phyloP scores from a whole-genome alignment of 2,329 filamentous ascomycete species.

The Ophiosphaerella herpotricha region DNA sequence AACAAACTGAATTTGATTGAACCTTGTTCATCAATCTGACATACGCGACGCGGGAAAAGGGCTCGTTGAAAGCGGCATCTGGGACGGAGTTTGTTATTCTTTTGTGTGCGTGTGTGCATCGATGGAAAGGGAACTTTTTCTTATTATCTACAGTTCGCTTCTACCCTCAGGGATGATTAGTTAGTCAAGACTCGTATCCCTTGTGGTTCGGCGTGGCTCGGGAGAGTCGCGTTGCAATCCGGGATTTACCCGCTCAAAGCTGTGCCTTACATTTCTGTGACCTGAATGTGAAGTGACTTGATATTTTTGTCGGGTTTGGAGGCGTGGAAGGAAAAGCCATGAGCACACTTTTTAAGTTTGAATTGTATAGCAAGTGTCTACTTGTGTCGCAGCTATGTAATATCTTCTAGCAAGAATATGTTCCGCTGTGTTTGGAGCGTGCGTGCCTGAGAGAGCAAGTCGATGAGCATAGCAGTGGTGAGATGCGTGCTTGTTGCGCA shows the following conservation, averaged over 20 bases:
- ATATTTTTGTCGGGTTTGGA: neutral
- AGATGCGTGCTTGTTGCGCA: no score
- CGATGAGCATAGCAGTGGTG: no score
- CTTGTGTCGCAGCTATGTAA: no score
- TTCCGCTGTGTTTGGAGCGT: no score
- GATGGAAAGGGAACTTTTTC: slow-evolving; percentile 17
- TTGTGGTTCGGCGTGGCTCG: slow-evolving; percentile 29
- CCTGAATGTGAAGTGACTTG: slow-evolving; percentile 8
- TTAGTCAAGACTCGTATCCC: slow-evolving; percentile 50
- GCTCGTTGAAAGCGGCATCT: slow-evolving; percentile 22
- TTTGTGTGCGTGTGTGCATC: slow-evolving; percentile 16
- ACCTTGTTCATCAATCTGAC: slow-evolving; percentile 17
- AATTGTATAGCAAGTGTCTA: no score
- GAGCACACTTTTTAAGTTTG: no score
- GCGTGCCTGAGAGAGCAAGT: no score
- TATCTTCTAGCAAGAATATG: no score
- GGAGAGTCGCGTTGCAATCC: slow-evolving; percentile 23
- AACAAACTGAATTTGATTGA: slow-evolving; percentile 21
- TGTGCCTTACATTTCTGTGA: slow-evolving; percentile 1
- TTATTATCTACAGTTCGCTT: slow-evolving; percentile 26
- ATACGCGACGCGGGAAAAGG: slow-evolving; percentile 11
- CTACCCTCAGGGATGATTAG: slow-evolving; percentile 43
- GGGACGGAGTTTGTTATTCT: slow-evolving; percentile 21
- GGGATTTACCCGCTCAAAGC: slow-evolving; percentile 35
- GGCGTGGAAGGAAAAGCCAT: no score